A percentile compares a stretch with the other conserved stretches of the same genome.
Conservation (phyloP, 2,329 filamentous ascomycete genomes). For the Annulohypoxylon truncatum region DNA sequence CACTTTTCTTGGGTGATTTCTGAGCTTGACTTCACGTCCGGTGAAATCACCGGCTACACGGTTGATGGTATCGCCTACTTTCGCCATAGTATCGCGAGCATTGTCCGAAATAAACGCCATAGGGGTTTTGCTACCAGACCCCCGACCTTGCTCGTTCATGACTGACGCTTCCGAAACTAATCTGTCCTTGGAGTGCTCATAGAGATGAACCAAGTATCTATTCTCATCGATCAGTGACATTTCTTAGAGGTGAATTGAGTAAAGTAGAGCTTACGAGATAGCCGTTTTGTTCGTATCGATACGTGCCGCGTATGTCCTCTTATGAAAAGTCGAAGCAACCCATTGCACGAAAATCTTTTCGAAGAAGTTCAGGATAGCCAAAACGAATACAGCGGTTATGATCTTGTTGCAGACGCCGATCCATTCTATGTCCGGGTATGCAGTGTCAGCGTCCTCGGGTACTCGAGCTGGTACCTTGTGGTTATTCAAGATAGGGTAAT, state of each 20-base stretch:
- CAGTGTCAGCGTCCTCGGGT: slow-evolving; percentile 56
- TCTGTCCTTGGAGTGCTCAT: slow-evolving; percentile 81
- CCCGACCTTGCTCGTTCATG: slow-evolving; percentile 57
- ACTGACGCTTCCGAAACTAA: slow-evolving; percentile 65
- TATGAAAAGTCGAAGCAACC: slow-evolving; percentile 92
- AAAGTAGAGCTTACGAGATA: slow-evolving; percentile 66
- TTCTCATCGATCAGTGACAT: slow-evolving; percentile 46
- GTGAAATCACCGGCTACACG: slow-evolving; percentile 88
- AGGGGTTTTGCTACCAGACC: slow-evolving; percentile 77
- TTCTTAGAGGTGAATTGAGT: slow-evolving; percentile 63
- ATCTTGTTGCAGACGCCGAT: slow-evolving; percentile 85
- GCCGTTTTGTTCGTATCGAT: slow-evolving; percentile 95
- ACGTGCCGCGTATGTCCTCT: slow-evolving; percentile 87
- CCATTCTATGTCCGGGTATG: slow-evolving; percentile 70
- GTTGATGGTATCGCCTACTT: slow-evolving; percentile 86
- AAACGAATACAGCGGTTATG: slow-evolving; percentile 85
- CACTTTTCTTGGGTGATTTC: slow-evolving; percentile 84
- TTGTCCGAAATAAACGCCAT: slow-evolving; percentile 78
- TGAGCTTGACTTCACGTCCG: slow-evolving; percentile 74
- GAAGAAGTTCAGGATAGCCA: slow-evolving; percentile 81
- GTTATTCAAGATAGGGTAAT: slow-evolving; percentile 80
- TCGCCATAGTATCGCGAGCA: slow-evolving; percentile 79
- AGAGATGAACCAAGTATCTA: slow-evolving; percentile 63
- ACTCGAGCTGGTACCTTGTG: slow-evolving; percentile 57
- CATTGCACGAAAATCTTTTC: slow-evolving; percentile 96